phyloP scores from a whole-genome alignment of 2,329 filamentous ascomycete species.

The Clonostachys chloroleuca region DNA sequence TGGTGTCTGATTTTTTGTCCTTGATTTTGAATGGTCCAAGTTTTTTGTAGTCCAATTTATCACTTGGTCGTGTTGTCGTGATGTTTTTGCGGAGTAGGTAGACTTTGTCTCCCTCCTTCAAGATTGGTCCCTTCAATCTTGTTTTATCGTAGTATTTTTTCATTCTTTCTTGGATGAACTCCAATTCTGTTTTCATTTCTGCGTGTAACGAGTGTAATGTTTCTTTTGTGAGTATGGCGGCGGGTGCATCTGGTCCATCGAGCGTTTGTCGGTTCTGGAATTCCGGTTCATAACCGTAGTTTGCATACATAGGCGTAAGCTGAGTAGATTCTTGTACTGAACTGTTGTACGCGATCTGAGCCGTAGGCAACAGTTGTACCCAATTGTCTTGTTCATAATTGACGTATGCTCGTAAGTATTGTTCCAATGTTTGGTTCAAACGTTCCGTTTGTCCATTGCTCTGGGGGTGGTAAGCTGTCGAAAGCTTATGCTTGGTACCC shows the following conservation, averaged over 20 bases:
- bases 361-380: too few species aligned
- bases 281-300: slow-evolving; percentile 3
- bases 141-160: slow-evolving; percentile 7
- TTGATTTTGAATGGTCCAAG: background rate
- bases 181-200: slow-evolving; percentile 2
- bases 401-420: background rate
- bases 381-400: slow-evolving; percentile 1
- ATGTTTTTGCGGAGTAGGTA: slow-evolving; percentile 10
- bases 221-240: background rate
- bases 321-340: background rate
- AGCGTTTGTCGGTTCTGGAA: background rate
- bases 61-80: slow-evolving; percentile 5
- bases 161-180: slow-evolving; percentile 4
- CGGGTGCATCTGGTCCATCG: background rate
- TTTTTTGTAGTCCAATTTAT: slow-evolving; percentile 11
- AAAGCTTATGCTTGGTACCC: slow-evolving; percentile 1
- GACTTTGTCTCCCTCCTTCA: slow-evolving; percentile 7
- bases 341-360: background rate
- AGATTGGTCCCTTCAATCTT: slow-evolving; percentile 7
- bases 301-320: background rate
- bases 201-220: too few species aligned
- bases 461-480: background rate
- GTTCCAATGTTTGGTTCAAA: slow-evolving; percentile 1
- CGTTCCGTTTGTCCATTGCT: background rate
- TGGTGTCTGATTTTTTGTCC: slow-evolving; percentile 7